phyloP scores from a whole-genome alignment of 108 stramenopile genomes.

The Cyclostephanos tholiformis region DNA sequence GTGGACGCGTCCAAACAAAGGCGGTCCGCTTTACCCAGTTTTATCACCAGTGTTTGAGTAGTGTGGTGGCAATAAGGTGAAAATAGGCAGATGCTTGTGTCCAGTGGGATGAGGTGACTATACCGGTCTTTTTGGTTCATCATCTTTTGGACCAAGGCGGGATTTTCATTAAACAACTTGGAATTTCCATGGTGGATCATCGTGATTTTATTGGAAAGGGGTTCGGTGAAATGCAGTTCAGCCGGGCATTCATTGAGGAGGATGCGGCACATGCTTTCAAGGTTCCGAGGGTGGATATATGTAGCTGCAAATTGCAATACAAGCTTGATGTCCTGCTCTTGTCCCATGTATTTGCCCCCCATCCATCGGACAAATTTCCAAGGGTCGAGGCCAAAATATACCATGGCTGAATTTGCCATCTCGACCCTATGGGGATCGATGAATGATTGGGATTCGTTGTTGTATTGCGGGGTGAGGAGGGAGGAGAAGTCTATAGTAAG shows the following conservation, averaged over 20 bases:
- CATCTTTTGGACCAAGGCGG: no score
- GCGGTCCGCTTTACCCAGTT: not conserved
- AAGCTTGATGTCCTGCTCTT: not conserved
- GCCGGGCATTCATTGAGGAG: not conserved
- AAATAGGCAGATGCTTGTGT: not conserved
- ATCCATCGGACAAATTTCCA: slow-evolving; percentile 4
- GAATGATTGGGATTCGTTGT: no score
- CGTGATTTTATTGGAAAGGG: no score
- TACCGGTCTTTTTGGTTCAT: slow-evolving; percentile 1
- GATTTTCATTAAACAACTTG: no score
- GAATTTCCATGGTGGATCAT: no score
- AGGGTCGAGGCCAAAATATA: not conserved
- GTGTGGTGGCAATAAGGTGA: not conserved
- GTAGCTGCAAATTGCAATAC: no score
- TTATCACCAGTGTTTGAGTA: not conserved
- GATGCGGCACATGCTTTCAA: no score
- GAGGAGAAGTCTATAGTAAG: no score
- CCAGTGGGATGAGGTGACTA: not conserved
- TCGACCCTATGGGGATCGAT: not conserved
- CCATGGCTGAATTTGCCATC: slow-evolving; percentile 2
- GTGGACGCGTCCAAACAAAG: no score
- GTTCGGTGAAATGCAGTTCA: no score
- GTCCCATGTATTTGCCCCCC: not conserved
- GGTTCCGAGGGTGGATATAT: no score
- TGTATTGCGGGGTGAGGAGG: no score